phyloP scores from a whole-genome alignment of 1,139 yeast species.

The Petasospora rhodanensis region DNA sequence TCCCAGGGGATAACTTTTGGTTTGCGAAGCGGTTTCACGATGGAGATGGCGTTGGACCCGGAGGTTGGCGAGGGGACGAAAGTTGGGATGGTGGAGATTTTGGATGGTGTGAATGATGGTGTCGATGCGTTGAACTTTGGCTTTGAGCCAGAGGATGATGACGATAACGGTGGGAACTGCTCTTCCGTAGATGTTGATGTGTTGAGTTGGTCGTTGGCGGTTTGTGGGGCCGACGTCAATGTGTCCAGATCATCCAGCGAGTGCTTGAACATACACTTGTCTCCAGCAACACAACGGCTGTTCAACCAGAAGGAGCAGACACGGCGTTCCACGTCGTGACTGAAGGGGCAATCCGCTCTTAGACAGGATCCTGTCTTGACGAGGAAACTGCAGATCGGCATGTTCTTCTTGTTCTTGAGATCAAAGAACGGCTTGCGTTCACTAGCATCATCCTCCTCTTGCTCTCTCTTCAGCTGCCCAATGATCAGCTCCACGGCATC shows the following conservation, averaged over 20 bases:
- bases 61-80: not conserved
- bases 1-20: conserved; percentile 36
- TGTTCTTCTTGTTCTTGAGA: conserved; percentile 21
- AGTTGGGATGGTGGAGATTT: conserved; percentile 1
- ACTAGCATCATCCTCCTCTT: not conserved
- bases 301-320: conserved; percentile 42
- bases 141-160: conserved; percentile 1
- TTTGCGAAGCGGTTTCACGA: conserved; percentile 21
- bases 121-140: conserved; percentile 6
- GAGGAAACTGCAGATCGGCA: conserved; percentile 34
- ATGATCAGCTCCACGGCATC: conserved; percentile 20
- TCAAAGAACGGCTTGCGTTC: conserved; percentile 12
- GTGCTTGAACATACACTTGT: conserved; percentile 35
- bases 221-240: too few species aligned
- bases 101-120: conserved; percentile 3
- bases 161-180: conserved; percentile 3
- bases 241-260: conserved; percentile 12
- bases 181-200: conserved; percentile 1
- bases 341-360: conserved; percentile 39
- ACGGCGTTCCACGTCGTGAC: conserved; percentile 36
- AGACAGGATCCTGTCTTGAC: conserved; percentile 36
- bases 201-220: not conserved
- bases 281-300: conserved; percentile 38
- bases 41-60: conserved; percentile 13
- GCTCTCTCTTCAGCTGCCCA: conserved; percentile 17